A percentile compares a stretch with the other conserved stretches of the same genome.
phyloP scores from a whole-genome alignment of 176 grass and related monocot species.

The Melocanna baccifera region DNA sequence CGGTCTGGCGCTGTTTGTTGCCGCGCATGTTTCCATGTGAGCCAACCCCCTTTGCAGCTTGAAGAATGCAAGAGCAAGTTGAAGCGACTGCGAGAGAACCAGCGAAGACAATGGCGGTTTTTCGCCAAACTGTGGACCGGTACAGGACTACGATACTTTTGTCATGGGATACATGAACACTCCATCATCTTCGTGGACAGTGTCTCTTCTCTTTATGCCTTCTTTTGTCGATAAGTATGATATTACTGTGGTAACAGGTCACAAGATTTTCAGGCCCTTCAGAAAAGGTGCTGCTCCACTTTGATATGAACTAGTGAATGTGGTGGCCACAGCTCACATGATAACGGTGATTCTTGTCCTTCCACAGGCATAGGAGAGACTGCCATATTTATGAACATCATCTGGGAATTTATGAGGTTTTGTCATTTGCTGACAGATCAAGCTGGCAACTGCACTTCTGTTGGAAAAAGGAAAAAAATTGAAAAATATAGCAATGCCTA shows the following conservation, averaged over 20 bases:
- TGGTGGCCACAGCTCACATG: conserved; percentile 25
- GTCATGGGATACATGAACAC: conserved; percentile 12
- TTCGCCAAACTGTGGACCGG: conserved; percentile 22
- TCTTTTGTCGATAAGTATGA: conserved; percentile 1
- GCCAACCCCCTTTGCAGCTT: neutral
- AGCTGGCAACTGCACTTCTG: neutral
- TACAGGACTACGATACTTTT: neutral
- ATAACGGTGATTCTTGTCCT: conserved; percentile 30
- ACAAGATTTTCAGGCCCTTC: conserved; percentile 25
- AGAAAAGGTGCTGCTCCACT: neutral
- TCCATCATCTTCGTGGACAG: neutral
- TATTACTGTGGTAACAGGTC: conserved; percentile 23
- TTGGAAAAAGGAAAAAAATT: neutral
- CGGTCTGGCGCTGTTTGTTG: neutral
- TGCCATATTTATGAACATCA: conserved; percentile 11
- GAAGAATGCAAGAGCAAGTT: neutral
- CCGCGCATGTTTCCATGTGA: conserved; percentile 29
- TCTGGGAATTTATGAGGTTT: neutral
- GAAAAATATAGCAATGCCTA: neutral
- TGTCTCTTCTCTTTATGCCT: conserved; percentile 8
- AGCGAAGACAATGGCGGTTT: neutral
- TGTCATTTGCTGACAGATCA: neutral
- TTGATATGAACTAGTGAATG: conserved; percentile 18
- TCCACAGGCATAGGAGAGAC: neutral
- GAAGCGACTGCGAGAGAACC: conserved; percentile 1